Base-by-base conservation (phyloP, 345 rosid species). In the Pistacia atlantica region DNA sequence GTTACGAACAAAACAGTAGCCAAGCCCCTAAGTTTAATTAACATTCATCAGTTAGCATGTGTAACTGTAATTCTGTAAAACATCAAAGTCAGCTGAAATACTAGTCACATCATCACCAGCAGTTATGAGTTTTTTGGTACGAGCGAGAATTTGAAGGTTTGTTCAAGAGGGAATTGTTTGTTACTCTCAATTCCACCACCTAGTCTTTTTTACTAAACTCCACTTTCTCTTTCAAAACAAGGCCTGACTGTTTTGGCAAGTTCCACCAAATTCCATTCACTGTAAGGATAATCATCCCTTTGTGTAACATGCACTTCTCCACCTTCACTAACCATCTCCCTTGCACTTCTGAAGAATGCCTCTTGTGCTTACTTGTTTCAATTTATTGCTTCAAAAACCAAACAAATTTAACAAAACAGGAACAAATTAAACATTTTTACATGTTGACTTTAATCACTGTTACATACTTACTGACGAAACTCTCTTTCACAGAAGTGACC, bases 261-360 rank as follows among this genome's bases (percentile, higher is more conserved):
- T 35, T 33, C 13, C 68, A 8, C 42, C 58, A 73, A 5, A 16
- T 61, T 73, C 76, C 76, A 73, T n/a, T 18, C 16, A 3, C 2
- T 48, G 57, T 62, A 73, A 4, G 76, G 68, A 2, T 16, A 18
- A 49, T 62, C 76, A 48, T 60, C 20, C 20, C 68, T 73, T 6
- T 73, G 69, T 4, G 59, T 73, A 14, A 73, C 68, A 35, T 73
- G 76, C 76, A 62, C 58, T 73, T 73, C 76, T 35, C 76, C 76
- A 4, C 35, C 69, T 14, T 61, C 58, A 52, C 7, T 0, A 0
- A 73, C 46, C 60, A 61, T 62, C 25, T 60, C 54, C 7, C 28
- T 46, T 49, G 76, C 51, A 62, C 16, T 73, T 62, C 14, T 62
- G 49, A 73, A 73, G 48, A 73, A 73, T 17, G 31, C 76, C 2